Evolutionary conservation across 805 yeast species (phyloP), one percentile per base, ranked within the genome.

Genomic region (Saccharomycopsis sp.): DNA sequence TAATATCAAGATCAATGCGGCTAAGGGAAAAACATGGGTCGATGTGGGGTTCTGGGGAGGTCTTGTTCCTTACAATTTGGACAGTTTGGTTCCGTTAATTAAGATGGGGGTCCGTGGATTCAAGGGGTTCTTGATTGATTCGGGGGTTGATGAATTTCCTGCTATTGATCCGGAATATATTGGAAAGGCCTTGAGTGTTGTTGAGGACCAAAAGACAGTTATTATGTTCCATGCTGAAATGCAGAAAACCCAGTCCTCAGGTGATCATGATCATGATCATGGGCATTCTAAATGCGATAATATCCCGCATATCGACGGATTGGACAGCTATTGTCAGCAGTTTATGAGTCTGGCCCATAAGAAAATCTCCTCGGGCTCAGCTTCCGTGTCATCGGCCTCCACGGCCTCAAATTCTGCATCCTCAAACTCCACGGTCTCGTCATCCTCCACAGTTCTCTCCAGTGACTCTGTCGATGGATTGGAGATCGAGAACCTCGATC

Each of bases 1-100:
- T 68, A 77, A 87, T 62, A 73, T 81, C 63, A 92, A 92, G 69
- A 76, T 90, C 61, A 75, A 78, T 19, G 97, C 97, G 1, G 96
- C 97, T 0, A 71, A 76, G 62, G 86, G 84, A 57, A 87, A 92
- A 71, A 80, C 89, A 59, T 92, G 96, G 96, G 94, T 89, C 38
- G 97, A 92, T 69, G 89, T 87, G 5, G 97, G 91, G 0, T 91
- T 93, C 69, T 93, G 97, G 97, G 98, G 97, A 55, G 98, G 97
- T 0, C 75, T 92, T 61, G 82, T 92, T 47, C 98, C 98, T 5
- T 79, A 78, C 61, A 92, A 92, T 70, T 68, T 86, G 58, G 73
- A 77, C 9, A 84, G 89, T 65, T 75, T 92, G 63, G 75, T 78
- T 22, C 96, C 97, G 0, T 77, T 92, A 67, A 84, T 91, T 60